Evolutionary conservation across 345 rosid genomes (phyloP), one percentile per base, ranked within the genome.

Genomic region (Boechera divaricarpa): DNA sequence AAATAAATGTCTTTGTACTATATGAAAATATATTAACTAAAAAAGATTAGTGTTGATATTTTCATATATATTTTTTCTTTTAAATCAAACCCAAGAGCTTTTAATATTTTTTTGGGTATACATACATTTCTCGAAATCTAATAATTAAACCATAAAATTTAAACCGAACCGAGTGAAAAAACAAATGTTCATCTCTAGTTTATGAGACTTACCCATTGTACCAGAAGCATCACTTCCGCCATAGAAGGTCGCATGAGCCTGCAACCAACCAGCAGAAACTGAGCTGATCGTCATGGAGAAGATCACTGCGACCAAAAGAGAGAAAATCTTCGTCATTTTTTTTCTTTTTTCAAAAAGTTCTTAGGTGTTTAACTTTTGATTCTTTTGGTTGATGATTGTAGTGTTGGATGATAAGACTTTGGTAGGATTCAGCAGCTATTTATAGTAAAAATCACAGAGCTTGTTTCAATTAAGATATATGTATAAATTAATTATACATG

Each of bases 171-270:
- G 7, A 32, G 3, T 3, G n/a, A 7, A 2, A 69, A 8, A 7
- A 0, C 10, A 59, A 33, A 45, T 32, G 8, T 63, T 7, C 3
- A 18, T 2, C 5, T n/a, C 4, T 42, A 65, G 35, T 67, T 10
- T 48, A 0, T 4, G 48, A 65, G 24, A 56, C 77, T 72, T 44
- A 88, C 91, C 89, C 87, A 87, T 86, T 62, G 91, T 84, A 28
- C 87, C 91, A 12, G 89, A 80, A 63, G 88, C 89, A 77, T 88
- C 89, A 61, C 83, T 79, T 31, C 87, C 91, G 6, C 91, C 91
- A 57, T 88, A 86, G 83, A 88, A 86, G 49, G 91, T 86, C 15
- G 88, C 89, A 72, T 88, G 86, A 58, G 91, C 91, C 54, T 29
- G 32, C 39, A 65, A 51, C 91, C 89, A 88, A 39, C 78, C 81